A percentile compares a stretch with the other conserved stretches of the same genome.
Conservation (phyloP, 1,139 yeast genomes). For the Taphrina sp. region DNA sequence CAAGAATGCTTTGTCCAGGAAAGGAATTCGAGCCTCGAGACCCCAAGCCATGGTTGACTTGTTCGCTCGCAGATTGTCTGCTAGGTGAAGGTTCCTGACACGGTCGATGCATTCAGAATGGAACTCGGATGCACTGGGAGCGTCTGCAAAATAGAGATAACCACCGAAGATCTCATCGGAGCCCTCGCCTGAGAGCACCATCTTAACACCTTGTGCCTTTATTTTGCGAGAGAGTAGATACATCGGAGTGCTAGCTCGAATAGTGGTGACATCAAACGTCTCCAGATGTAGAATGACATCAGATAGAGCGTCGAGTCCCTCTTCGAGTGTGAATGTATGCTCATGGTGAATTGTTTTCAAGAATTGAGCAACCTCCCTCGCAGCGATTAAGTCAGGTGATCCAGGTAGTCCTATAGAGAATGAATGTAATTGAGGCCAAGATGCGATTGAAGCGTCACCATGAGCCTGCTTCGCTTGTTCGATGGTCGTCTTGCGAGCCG, state of each 20-base stretch:
- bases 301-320: conserved; percentile 90
- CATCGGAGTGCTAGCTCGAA: conserved; percentile 99
- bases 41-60: conserved; percentile 99
- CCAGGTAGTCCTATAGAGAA: conserved; percentile 96
- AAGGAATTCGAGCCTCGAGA: conserved; percentile 98
- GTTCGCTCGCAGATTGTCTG: conserved; percentile 98
- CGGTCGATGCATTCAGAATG: conserved; percentile 92
- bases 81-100: conserved; percentile 93
- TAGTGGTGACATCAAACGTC: conserved; percentile 97
- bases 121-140: conserved; percentile 89
- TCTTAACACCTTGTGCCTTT: conserved; percentile 98
- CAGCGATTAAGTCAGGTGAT: conserved; percentile 96
- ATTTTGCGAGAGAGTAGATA: conserved; percentile 91
- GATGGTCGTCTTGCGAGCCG: conserved; percentile 82
- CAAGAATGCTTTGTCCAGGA: conserved; percentile 89
- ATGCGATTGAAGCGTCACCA: conserved; percentile 51
- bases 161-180: conserved; percentile 99
- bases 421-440: conserved; percentile 79
- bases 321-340: conserved; percentile 93
- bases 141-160: conserved; percentile 92
- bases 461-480: conserved; percentile 47
- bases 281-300: conserved; percentile 95
- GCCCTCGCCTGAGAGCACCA: conserved; percentile 99
- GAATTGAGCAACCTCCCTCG: conserved; percentile 86
- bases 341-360: conserved; percentile 97